phyloP scores from a whole-genome alignment of 768 basidiomycete genomes.

The Russula vinacea region DNA sequence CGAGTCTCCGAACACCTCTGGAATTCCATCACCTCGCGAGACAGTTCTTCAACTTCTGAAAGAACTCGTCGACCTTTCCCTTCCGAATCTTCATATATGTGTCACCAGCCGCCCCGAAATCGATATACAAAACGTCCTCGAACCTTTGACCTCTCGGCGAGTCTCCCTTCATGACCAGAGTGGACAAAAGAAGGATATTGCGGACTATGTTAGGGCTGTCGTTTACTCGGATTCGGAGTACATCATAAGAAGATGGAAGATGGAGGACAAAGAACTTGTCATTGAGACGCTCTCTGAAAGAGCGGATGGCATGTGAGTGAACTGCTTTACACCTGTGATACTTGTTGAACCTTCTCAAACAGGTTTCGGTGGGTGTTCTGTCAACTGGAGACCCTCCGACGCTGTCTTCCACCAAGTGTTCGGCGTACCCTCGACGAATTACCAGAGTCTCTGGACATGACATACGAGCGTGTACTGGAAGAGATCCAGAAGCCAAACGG shows the following conservation, averaged over 20 bases:
- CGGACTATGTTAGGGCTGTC: neutral
- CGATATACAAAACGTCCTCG: neutral
- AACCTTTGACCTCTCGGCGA: neutral
- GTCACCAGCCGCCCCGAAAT: neutral
- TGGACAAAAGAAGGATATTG: neutral
- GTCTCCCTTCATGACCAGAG: neutral
- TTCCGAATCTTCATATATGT: neutral
- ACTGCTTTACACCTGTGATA: no score
- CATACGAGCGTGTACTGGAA: neutral
- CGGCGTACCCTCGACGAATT: neutral
- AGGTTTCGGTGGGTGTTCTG: neutral
- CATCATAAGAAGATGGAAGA: neutral
- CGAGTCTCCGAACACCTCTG: conserved; percentile 1
- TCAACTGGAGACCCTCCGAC: neutral
- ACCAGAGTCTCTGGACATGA: neutral
- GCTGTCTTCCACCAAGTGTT: neutral
- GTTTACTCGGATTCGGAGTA: neutral
- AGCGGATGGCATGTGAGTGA: neutral
- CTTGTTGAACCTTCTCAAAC: neutral
- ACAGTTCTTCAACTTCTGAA: neutral
- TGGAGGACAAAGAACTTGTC: neutral
- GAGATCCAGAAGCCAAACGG: neutral
- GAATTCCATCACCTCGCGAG: neutral
- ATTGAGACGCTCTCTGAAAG: neutral
- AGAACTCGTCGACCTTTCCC: neutral